These are phyloP conservation scores for Paramecium biaurelia DNA, from an alignment of 73 alveolate species.

Conservation along the genomic window DNA sequence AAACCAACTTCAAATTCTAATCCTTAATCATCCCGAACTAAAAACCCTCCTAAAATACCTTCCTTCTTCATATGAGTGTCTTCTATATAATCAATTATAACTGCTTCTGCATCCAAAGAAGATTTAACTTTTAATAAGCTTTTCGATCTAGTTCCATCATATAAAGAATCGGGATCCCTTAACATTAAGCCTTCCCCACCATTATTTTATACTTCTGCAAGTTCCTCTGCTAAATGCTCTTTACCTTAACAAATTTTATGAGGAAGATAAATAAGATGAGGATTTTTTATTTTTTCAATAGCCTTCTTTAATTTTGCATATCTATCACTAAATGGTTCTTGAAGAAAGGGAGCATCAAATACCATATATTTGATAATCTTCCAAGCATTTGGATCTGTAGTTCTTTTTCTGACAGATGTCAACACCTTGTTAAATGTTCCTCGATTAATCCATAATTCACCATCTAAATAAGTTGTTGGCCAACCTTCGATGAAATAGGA, in stretches of 20 bases:
- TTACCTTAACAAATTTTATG: constrained; percentile 55
- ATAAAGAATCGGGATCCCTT: constrained; percentile 63
- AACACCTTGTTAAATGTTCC: neutral
- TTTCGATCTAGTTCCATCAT: constrained; percentile 59
- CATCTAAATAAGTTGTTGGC: constrained; percentile 44
- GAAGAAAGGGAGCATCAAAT: constrained; percentile 76
- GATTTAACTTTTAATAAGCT: constrained; percentile 56
- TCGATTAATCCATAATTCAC: constrained; percentile 25
- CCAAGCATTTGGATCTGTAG: constrained; percentile 65
- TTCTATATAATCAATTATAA: neutral
- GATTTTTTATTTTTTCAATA: constrained; percentile 17
- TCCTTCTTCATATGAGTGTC: neutral
- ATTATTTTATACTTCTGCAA: constrained; percentile 21
- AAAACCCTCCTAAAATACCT: neutral
- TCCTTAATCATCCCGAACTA: neutral
- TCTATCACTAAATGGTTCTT: constrained; percentile 68
- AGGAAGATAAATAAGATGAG: neutral
- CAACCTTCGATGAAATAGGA: constrained; percentile 37
- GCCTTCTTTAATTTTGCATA: constrained; percentile 10
- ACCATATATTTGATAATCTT: constrained; percentile 71
- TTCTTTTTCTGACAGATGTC: constrained; percentile 30
- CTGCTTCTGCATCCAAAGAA: constrained; percentile 66
- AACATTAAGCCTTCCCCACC: constrained; percentile 71
- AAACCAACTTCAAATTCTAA: constrained; percentile 60
- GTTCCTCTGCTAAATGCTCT: constrained; percentile 49